A percentile compares a stretch with the other conserved stretches of the same genome.
These are phyloP conservation scores for Beauveria brongniartii DNA, from an alignment of 2,329 filamentous ascomycete species.

Conservation along the genomic window DNA sequence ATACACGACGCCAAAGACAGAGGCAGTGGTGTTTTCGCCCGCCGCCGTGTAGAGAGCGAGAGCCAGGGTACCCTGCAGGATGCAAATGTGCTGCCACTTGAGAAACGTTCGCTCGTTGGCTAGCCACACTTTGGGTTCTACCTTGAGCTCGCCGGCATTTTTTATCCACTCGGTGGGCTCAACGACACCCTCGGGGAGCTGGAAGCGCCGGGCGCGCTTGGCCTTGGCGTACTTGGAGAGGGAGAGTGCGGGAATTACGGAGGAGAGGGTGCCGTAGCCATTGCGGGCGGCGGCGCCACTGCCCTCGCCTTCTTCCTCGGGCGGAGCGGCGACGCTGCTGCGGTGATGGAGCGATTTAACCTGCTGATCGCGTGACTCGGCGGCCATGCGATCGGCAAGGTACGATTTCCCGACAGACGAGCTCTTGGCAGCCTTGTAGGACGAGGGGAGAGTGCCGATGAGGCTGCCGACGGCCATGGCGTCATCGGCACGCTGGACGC, in stretches of 20 bases:
- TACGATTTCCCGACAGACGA: conserved; percentile 63
- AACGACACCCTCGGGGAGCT: conserved; percentile 77
- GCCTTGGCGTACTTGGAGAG: conserved; percentile 65
- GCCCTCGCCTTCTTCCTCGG: conserved; percentile 28
- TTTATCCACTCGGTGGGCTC: conserved; percentile 88
- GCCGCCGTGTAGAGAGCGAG: conserved; percentile 85
- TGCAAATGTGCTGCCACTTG: conserved; percentile 94
- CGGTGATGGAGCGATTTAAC: conserved; percentile 20
- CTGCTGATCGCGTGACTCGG: conserved; percentile 31
- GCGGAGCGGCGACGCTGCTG: conserved; percentile 19
- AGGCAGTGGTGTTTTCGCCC: conserved; percentile 67
- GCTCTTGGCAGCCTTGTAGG: conserved; percentile 52
- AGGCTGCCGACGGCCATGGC: conserved; percentile 86
- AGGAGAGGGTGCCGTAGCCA: conserved; percentile 53
- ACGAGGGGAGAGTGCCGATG: conserved; percentile 50
- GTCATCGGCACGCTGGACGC: conserved; percentile 73
- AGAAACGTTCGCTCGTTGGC: conserved; percentile 97
- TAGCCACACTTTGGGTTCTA: conserved; percentile 97
- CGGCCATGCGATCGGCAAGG: conserved; percentile 46
- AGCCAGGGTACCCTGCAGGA: conserved; percentile 77
- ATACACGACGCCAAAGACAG: conserved; percentile 74
- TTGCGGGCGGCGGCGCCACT: conserved; percentile 26
- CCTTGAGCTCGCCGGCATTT: conserved; percentile 81
- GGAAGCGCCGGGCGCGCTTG: conserved; percentile 35
- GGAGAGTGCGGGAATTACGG: conserved; percentile 75